Percentiles rank a stretch among this genome's conserved stretches.
These are phyloP conservation scores for Geranium brycei DNA, from an alignment of 345 rosid species.

Conservation along the genomic window DNA sequence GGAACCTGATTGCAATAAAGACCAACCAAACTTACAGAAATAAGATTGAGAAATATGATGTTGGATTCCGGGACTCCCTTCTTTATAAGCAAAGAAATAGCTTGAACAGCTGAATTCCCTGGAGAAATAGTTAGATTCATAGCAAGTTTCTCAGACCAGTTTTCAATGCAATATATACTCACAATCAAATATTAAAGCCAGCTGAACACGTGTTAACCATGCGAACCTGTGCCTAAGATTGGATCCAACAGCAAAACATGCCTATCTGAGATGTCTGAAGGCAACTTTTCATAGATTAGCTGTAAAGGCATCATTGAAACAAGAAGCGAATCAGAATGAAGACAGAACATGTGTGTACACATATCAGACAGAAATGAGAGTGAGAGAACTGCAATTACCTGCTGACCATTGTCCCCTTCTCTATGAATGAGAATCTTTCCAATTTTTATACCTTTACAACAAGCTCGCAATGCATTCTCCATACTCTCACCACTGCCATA, in stretches of 20 bases:
- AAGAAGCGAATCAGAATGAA: constrained; percentile 7
- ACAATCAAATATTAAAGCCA: too few species aligned
- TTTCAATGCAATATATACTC: background rate
- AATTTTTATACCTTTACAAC: constrained; percentile 94
- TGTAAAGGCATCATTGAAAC: constrained; percentile 16
- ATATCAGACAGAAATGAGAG: background rate
- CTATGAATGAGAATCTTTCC: constrained; percentile 95
- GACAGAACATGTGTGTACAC: background rate
- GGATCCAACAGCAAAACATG: constrained; percentile 92
- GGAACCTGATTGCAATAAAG: background rate
- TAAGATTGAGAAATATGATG: constrained; percentile 93
- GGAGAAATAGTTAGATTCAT: background rate
- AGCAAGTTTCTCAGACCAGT: background rate
- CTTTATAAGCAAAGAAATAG: constrained; percentile 65
- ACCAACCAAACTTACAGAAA: constrained; percentile 44
- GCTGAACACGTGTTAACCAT: background rate
- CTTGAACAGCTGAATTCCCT: constrained; percentile 97
- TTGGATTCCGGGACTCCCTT: constrained; percentile 88
- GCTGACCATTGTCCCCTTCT: constrained; percentile 96
- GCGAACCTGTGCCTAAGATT: constrained; percentile 87
- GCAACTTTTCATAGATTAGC: constrained; percentile 90
- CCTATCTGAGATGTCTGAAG: constrained; percentile 78
- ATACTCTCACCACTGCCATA: constrained; percentile 85
- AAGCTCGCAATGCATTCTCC: constrained; percentile 97
- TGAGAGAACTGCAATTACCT: constrained; percentile 29